A percentile compares a stretch with the other conserved stretches of the same genome.
phyloP scores from a whole-genome alignment of 371 early-diverging fungal species.

The Rhizopus sp. region DNA sequence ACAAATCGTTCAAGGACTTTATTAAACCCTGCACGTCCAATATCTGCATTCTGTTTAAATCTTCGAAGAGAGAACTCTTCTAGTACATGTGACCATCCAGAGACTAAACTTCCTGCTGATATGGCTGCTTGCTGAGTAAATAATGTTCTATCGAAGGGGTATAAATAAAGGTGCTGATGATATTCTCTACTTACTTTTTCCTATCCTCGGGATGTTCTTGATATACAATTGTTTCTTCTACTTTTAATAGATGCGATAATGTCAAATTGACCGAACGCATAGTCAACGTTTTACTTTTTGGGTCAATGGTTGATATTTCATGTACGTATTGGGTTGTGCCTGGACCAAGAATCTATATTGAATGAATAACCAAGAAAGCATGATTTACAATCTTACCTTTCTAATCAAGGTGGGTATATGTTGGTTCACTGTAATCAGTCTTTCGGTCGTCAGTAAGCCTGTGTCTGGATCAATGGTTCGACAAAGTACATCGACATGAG shows the following conservation, averaged over 20 bases:
- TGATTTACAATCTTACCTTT: slow-evolving; percentile 28
- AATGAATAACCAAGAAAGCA: neutral
- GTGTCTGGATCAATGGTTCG: slow-evolving; percentile 78
- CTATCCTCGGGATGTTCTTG: slow-evolving; percentile 51
- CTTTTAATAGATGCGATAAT: slow-evolving; percentile 70
- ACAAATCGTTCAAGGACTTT: slow-evolving; percentile 62
- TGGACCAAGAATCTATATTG: slow-evolving; percentile 57
- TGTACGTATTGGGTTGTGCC: slow-evolving; percentile 75
- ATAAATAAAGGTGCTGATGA: neutral
- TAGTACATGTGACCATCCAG: slow-evolving; percentile 67
- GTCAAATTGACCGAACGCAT: slow-evolving; percentile 76
- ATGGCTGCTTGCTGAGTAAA: slow-evolving; percentile 81
- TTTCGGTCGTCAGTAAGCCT: slow-evolving; percentile 81
- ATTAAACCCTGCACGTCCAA: slow-evolving; percentile 68
- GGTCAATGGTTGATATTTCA: slow-evolving; percentile 84
- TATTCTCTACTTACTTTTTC: slow-evolving; percentile 27
- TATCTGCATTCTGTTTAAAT: slow-evolving; percentile 81
- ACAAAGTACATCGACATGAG: slow-evolving; percentile 84
- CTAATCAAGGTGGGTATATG: slow-evolving; percentile 71
- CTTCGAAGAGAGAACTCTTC: slow-evolving; percentile 83
- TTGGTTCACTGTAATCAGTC: slow-evolving; percentile 84
- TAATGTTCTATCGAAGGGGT: slow-evolving; percentile 42
- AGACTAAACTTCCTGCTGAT: slow-evolving; percentile 68
- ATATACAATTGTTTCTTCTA: slow-evolving; percentile 83
- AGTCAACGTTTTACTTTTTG: slow-evolving; percentile 62